These are phyloP conservation scores for Kluyveromyces marxianus DNA, from an alignment of 1,139 yeast species.

Conservation along the genomic window DNA sequence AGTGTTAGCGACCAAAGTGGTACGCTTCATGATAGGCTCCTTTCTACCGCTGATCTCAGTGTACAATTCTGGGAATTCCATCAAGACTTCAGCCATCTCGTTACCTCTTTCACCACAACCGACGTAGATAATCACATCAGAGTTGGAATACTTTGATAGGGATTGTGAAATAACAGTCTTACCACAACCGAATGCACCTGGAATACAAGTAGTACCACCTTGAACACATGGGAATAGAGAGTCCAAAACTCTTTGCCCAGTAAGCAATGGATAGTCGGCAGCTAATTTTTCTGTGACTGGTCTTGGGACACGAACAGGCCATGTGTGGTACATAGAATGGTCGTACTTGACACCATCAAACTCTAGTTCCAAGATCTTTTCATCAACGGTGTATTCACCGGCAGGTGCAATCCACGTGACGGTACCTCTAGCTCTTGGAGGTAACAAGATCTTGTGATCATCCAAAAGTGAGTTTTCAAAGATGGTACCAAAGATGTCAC, in stretches of 20 bases:
- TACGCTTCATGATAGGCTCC: constrained; percentile 99
- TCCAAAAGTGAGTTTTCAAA: constrained; percentile 87
- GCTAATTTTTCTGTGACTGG: constrained; percentile 91
- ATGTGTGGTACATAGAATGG: constrained; percentile 93
- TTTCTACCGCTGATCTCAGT: constrained; percentile 88
- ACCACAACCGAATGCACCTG: constrained; percentile 99
- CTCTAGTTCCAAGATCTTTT: constrained; percentile 84
- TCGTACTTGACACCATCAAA: constrained; percentile 77
- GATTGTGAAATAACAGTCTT: constrained; percentile 98
- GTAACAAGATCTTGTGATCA: constrained; percentile 88
- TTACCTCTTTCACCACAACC: constrained; percentile 96
- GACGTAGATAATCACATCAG: constrained; percentile 90
- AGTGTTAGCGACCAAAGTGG: constrained; percentile 95
- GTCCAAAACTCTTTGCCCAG: constrained; percentile 98
- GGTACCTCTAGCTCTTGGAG: constrained; percentile 98
- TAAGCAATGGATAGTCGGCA: constrained; percentile 89
- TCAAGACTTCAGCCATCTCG: constrained; percentile 98
- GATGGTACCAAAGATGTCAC: constrained; percentile 91
- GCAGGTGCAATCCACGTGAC: constrained; percentile 80
- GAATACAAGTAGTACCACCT: constrained; percentile 99
- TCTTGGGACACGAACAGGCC: constrained; percentile 99
- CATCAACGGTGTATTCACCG: constrained; percentile 88
- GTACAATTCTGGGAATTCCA: constrained; percentile 97
- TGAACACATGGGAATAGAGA: constrained; percentile 98
- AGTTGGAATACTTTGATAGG: constrained; percentile 91